Evolutionary conservation across 2,329 filamentous ascomycete genomes (phyloP).

Genomic region (Ophiosphaerella narmari): DNA sequence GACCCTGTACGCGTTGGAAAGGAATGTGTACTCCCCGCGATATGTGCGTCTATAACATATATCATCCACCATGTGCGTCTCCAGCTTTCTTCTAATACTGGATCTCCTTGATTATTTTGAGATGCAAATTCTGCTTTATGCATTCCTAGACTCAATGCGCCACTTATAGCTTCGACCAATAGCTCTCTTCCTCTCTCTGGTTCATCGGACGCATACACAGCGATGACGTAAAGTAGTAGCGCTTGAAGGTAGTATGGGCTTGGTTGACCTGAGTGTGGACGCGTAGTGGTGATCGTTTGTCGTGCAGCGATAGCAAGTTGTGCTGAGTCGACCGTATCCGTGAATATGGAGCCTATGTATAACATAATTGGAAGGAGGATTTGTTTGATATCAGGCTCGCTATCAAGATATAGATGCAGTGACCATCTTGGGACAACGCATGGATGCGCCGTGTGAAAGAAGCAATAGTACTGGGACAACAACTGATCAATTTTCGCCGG

Average conservation of each 20-base stretch:
- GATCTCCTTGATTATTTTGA: constrained; percentile 63
- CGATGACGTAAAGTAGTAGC: constrained; percentile 73
- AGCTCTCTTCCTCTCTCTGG: constrained; percentile 68
- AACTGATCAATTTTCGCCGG: constrained; percentile 15
- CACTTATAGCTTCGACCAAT: constrained; percentile 67
- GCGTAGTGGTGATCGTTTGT: constrained; percentile 11
- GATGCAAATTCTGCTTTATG: constrained; percentile 69
- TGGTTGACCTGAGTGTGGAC: constrained; percentile 4
- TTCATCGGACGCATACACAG: constrained; percentile 73
- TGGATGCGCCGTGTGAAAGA: constrained; percentile 26
- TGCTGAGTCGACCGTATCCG: constrained; percentile 47
- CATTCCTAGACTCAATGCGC: constrained; percentile 78
- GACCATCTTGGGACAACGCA: constrained; percentile 24
- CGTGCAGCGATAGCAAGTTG: constrained; percentile 37
- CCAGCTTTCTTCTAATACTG: constrained; percentile 77
- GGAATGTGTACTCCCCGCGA: constrained; percentile 72
- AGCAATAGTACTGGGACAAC: constrained; percentile 20
- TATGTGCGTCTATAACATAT: constrained; percentile 77
- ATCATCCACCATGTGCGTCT: constrained; percentile 86
- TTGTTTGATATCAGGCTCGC: constrained; percentile 4
- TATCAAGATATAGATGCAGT: constrained; percentile 7
- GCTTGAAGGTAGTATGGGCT: constrained; percentile 69
- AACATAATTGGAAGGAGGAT: constrained; percentile 52
- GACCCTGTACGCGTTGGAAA: constrained; percentile 69
- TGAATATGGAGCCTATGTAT: constrained; percentile 59